Conservation (phyloP, 176 grass and related monocot genomes). For the Eleusine coracana region DNA sequence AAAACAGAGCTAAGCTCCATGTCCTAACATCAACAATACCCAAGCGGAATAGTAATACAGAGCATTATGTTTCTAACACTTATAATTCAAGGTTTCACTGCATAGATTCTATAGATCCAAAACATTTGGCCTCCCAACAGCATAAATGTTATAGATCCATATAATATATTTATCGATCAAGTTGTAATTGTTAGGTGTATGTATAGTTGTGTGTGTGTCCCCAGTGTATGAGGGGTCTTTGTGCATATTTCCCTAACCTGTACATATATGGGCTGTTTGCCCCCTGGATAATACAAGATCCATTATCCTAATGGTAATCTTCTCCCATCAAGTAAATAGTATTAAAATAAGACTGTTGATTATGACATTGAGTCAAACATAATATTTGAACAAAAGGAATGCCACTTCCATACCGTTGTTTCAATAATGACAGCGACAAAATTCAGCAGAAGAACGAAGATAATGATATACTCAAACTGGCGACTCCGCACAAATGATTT, state of each 20-base stretch:
- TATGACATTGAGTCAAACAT: slow-evolving; percentile 23
- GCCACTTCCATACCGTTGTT: slow-evolving; percentile 72
- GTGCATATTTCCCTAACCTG: no score
- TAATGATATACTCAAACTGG: slow-evolving; percentile 73
- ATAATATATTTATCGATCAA: slow-evolving; percentile 16
- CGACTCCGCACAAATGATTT: slow-evolving; percentile 79
- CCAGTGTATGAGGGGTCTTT: no score
- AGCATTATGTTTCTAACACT: slow-evolving; percentile 22
- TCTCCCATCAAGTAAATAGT: slow-evolving; percentile 17
- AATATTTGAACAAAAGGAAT: slow-evolving; percentile 32
- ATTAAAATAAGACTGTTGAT: background rate
- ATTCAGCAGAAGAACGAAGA: slow-evolving; percentile 82
- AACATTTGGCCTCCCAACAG: slow-evolving; percentile 19
- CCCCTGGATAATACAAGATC: no score
- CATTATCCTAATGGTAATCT: no score
- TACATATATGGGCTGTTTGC: no score
- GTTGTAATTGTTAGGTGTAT: no score
- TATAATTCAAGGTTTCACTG: background rate
- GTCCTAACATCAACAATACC: no score
- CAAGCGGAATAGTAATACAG: background rate
- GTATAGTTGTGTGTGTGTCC: no score
- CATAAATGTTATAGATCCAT: slow-evolving; percentile 16
- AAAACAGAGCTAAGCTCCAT: no score
- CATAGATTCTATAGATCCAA: background rate
- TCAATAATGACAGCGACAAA: slow-evolving; percentile 91